Conservation (phyloP, 192 early-diverging fungal species). For the Spizellomyces punctatus region DNA sequence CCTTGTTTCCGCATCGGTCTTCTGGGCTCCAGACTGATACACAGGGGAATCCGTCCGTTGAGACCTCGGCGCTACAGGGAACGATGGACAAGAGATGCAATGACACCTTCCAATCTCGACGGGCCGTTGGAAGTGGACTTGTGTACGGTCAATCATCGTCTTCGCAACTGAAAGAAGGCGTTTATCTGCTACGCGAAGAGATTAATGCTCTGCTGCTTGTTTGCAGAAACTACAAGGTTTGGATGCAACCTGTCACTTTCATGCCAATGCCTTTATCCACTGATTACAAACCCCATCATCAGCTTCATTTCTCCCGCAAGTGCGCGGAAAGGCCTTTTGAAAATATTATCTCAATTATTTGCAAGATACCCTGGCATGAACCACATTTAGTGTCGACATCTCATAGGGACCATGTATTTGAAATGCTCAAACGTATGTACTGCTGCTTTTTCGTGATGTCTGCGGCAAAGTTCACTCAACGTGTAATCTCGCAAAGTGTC, state of each 20-base stretch:
- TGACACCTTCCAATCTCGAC: not conserved
- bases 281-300: not conserved
- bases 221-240: conserved; percentile 76
- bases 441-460: not conserved
- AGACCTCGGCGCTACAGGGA: not conserved
- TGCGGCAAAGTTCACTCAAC: conserved; percentile 1
- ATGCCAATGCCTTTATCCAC: not conserved
- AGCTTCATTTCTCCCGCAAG: conserved; percentile 75
- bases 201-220: conserved; percentile 69
- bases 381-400: conserved; percentile 57
- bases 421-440: conserved; percentile 58
- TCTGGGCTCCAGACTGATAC: not conserved
- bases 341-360: conserved; percentile 70
- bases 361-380: conserved; percentile 77
- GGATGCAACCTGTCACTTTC: not conserved
- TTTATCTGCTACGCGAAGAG: conserved; percentile 65
- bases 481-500: conserved; percentile 40
- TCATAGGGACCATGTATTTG: conserved; percentile 77
- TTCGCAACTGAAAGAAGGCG: conserved; percentile 1
- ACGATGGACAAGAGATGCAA: not conserved
- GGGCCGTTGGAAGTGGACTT: not conserved
- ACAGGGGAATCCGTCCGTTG: not conserved
- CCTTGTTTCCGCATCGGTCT: conserved; percentile 37
- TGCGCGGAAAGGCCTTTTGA: conserved; percentile 78
- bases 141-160: conserved; percentile 5